These are phyloP conservation scores for Apiospora malaysiana DNA, from an alignment of 2,329 filamentous ascomycete genomes.

Conservation along the genomic window DNA sequence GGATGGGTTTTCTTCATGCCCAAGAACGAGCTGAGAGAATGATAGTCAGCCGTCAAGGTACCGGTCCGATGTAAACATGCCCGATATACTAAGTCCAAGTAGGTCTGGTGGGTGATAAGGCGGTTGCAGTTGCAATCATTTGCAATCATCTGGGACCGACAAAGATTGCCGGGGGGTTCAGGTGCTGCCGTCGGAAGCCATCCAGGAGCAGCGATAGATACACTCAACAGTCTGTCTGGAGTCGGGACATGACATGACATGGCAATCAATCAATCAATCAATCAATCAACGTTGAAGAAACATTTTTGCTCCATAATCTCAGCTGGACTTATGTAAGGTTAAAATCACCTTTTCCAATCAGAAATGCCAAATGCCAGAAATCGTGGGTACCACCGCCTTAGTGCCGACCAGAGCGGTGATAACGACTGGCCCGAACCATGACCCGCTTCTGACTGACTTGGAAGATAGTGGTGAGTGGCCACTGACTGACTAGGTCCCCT, in stretches of 20 bases:
- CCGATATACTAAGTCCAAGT: background rate
- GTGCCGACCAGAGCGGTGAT: background rate
- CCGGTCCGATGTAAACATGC: background rate
- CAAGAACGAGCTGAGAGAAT: background rate
- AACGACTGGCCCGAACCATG: background rate
- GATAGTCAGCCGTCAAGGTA: background rate
- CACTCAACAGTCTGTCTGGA: no score
- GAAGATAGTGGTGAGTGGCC: background rate
- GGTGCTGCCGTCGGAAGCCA: background rate
- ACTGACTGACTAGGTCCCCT: no score
- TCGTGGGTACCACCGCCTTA: constrained; percentile 10
- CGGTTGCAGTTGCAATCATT: background rate
- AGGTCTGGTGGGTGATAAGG: background rate
- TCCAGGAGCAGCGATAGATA: background rate
- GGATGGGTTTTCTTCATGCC: background rate
- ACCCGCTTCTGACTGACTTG: background rate
- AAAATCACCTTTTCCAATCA: background rate
- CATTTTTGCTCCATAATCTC: background rate
- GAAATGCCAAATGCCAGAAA: background rate
- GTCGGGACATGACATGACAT: constrained; percentile 3
- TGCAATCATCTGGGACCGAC: background rate
- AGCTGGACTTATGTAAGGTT: background rate
- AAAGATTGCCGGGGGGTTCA: constrained; percentile 3
- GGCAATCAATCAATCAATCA: background rate
- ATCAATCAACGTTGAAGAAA: background rate